Evolutionary conservation across 331 rosid species (phyloP), one percentile per base, ranked within the genome.

Genomic region (Phaseolus coccineus): DNA sequence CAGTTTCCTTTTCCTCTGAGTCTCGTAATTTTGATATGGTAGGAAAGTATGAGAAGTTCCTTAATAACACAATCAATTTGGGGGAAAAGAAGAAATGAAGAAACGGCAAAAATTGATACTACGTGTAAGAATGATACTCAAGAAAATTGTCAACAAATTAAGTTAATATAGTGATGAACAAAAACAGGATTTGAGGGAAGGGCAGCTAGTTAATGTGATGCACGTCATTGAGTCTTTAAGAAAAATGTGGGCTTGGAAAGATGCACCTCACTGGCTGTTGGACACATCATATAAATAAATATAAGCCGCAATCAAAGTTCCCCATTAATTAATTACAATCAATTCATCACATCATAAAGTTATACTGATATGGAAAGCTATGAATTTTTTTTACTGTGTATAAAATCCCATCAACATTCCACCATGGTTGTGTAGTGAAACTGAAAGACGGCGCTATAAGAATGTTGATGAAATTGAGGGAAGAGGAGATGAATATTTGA

Each of bases 391-490:
- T 63, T 63, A 63, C 46, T 35, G 12, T 63, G 35, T 14, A 0
- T 10, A 30, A 27, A 24, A 30, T 58, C 53, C 69, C 77, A 77
- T 83, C 76, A 78, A 11, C 25, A 52, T 70, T 59, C 52, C 33
- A 50, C 58, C 48, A 63, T 69, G 76, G 25, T 74, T 42, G 73
- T 72, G 65, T 74, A 58, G 61, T 74, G 86, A 78, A 78, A 68
- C 76, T 68, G 81, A 79, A 81, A 86, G 88, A 52, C 31, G 72
- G 78, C 73, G 37, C 71, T 74, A 63, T 33, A 2, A 63, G 46
- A 74, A 81, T 70, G 77, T 84, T 84, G 82, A 59, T 82, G 82
- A 84, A 81, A 69, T 81, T 42, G 83, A 74, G 83, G 78, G 67
- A 68, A 79, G 62, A 68, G 66, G 83, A 76, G 66, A 72, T 74